Evolutionary conservation across 352 stramenopile genomes (phyloP), one percentile per base, ranked within the genome.

Genomic region (Globisporangium spiculum): DNA sequence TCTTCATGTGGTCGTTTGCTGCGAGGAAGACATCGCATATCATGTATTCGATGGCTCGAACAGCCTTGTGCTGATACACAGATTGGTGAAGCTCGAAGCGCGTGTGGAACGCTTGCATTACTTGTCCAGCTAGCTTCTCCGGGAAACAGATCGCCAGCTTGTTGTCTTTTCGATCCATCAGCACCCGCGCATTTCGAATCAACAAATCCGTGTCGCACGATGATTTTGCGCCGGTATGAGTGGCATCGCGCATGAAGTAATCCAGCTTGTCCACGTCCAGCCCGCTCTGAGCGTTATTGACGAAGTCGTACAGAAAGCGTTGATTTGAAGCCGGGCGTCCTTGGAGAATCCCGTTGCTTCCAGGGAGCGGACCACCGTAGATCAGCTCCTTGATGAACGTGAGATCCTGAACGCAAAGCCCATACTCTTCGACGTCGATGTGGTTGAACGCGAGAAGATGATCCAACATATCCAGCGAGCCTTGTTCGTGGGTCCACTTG

Each of bases 221-320:
- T 36, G 86, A 78, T 69, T 92, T 91, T 2, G 83, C 85, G 4
- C 90, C 90, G 0, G 89, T 92, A 34, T 95, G 81, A 8, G 80
- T 69, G 0, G 86, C 84, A 58, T 97, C 91, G 8, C 91, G 84
- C 72, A 94, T 80, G 55, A 97, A 96, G 60, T 97, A 97, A 66
- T 97, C 91, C 1, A 97, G 75, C 69, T 97, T 97, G 76, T 97
- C 91, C 8, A 96, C 89, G 53, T 97, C 91, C 0, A 97, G 71
- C 12, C 88, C 89, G 50, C 85, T 96, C 18, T 86, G 75, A 3
- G 88, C 74, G 66, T 97, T 97, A 64, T 95, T 96, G 27, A 97
- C 89, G 63, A 97, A 86, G 66, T 96, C 83, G 71, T 97, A 97
- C 44, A 97, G 63, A 60, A 96, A 97, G 1, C 66, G 68, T 48